Conservation (phyloP, 2,329 filamentous ascomycete genomes). For the Colletotrichum somersetense region DNA sequence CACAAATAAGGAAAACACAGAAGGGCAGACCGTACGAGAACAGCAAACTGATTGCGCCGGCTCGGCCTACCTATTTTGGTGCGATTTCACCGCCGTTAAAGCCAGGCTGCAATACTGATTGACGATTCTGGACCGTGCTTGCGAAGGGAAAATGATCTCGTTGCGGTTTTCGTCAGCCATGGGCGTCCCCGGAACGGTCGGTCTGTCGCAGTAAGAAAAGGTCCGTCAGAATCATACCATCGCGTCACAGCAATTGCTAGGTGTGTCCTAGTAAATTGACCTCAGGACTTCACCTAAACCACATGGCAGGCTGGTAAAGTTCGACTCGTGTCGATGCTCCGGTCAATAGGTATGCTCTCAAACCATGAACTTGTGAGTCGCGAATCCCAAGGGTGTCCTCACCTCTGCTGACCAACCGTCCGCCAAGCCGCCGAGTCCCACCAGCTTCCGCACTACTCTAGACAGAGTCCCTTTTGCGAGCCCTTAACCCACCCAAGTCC, state of each 20-base stretch:
- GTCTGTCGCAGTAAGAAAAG: conserved; percentile 7
- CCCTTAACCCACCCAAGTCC: conserved; percentile 22
- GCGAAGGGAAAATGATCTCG: conserved; percentile 4
- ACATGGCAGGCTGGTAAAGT: conserved; percentile 17
- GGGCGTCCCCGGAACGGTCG: background rate
- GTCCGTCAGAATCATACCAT: background rate
- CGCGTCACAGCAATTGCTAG: conserved; percentile 2
- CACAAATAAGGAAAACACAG: background rate
- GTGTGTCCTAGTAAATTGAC: conserved; percentile 17
- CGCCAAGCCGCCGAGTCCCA: conserved; percentile 18
- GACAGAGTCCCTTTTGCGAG: conserved; percentile 21
- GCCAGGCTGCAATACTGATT: background rate
- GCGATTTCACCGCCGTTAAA: conserved; percentile 6
- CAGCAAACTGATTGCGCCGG: background rate
- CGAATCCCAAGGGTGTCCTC: conserved; percentile 20
- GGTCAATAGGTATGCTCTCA: conserved; percentile 2
- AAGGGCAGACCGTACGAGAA: background rate
- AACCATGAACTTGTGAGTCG: conserved; percentile 26
- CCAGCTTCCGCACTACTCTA: conserved; percentile 27
- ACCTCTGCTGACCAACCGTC: conserved; percentile 34
- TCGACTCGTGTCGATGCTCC: conserved; percentile 29
- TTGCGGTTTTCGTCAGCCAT: conserved; percentile 16
- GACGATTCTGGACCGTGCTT: conserved; percentile 18
- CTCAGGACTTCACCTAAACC: conserved; percentile 8
- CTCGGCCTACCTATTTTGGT: background rate